Evolutionary conservation across 768 basidiomycete genomes (phyloP), one percentile per base, ranked within the genome.

Genomic region (Postia placenta): DNA sequence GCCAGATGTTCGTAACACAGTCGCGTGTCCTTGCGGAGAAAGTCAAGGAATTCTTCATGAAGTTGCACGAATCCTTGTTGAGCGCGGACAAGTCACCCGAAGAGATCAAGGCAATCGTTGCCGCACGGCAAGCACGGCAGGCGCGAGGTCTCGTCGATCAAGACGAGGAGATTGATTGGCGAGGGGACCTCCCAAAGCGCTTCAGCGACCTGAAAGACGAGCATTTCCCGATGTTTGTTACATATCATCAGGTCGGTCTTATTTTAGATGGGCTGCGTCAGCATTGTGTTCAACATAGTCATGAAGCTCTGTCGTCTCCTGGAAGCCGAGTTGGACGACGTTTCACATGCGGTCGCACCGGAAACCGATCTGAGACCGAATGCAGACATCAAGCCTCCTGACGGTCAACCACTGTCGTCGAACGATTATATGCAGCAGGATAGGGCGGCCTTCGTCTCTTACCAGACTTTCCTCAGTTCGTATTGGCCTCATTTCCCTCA

Each of bases 1-100:
- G 83, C 11, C 86, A 88, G 56, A 61, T 88, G 11, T 88, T 88
- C 52, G 76, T 88, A 2, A 87, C 86, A 0, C 80, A 85, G 56
- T 87, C 85, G 2, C 72, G 71, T 15, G 69, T 80, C n/a, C 72
- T 88, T 2, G 83, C 83, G 0, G 67, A 66, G 15, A 85, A 83
- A 53, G 86, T 88, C n/a, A 72, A 82, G 52, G 79, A 82, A 37
- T 80, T 84, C 57, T 89, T 80, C 55, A 48, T 54, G 3, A 76
- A 76, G 54, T 63, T 86, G n/a, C 54, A 75, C 11, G 64, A 69
- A 7, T 77, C 80, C 0, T 60, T 79, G 25, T 53, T 60, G 2
- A 57, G 70, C 2, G 68, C 67, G 9, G 60, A 65, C 2, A 61
- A 66, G 38, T 60, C 72, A 3, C 61, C 64, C 0, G 56, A 69